Conservation (phyloP, 441 rosid genomes). For the Gossypium trilobum region DNA sequence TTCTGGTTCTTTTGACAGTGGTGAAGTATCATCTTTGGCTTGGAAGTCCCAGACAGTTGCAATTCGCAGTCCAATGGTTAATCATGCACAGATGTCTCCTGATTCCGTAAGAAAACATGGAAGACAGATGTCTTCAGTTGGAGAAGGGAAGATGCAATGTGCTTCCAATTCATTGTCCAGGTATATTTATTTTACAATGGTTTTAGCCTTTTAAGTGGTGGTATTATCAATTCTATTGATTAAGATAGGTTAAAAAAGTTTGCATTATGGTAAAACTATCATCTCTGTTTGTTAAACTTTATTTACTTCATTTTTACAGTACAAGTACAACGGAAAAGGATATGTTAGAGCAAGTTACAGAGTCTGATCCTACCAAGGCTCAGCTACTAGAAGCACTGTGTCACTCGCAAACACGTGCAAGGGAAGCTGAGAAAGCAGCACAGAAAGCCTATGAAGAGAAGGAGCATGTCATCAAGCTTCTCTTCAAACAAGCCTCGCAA, state of each 20-base stretch:
- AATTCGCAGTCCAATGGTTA: slow-evolving; percentile 25
- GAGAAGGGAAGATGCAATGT: slow-evolving; percentile 22
- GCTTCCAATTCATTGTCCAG: slow-evolving; percentile 40
- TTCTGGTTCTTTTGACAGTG: slow-evolving; percentile 30
- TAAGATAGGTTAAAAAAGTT: neutral
- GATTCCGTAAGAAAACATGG: slow-evolving; percentile 19
- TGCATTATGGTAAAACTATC: neutral
- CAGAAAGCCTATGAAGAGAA: slow-evolving; percentile 73
- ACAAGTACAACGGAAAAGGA: slow-evolving; percentile 26
- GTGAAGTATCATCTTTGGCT: slow-evolving; percentile 28
- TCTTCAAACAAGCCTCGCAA: slow-evolving; percentile 87
- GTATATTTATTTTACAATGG: slow-evolving; percentile 19
- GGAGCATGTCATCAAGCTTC: slow-evolving; percentile 64
- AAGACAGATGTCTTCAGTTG: slow-evolving; percentile 27
- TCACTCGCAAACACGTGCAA: slow-evolving; percentile 92
- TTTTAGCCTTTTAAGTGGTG: neutral
- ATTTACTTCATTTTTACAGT: slow-evolving; percentile 18
- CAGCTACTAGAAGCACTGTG: slow-evolving; percentile 78
- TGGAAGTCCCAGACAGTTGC: slow-evolving; percentile 20
- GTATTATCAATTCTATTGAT: neutral
- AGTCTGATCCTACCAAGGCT: slow-evolving; percentile 53
- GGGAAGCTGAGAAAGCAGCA: slow-evolving; percentile 89
- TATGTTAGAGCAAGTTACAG: slow-evolving; percentile 27
- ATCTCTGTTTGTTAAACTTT: neutral
- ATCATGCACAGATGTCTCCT: slow-evolving; percentile 15